Percentiles rank a stretch among this genome's conserved stretches.
Evolutionary conservation across 2,329 filamentous ascomycete species (phyloP).

Genomic region (Fusarium temperatum): DNA sequence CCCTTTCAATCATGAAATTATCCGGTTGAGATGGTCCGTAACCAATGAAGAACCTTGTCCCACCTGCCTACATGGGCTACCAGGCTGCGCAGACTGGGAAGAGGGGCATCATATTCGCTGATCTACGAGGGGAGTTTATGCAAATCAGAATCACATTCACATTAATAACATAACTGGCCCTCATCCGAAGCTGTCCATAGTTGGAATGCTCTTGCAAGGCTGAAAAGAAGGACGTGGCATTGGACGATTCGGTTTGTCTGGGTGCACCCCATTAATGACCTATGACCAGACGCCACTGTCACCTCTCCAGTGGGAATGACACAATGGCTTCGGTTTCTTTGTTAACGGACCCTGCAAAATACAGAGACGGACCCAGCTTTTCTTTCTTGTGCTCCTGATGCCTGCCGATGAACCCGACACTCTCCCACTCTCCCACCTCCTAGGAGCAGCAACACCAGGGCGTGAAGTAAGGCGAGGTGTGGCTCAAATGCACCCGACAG

Average conservation of each 20-base stretch:
- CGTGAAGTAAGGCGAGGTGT: constrained; percentile 30
- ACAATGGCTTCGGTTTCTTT: constrained; percentile 35
- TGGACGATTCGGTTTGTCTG: constrained; percentile 32
- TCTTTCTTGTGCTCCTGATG: constrained; percentile 24
- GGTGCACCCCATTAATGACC: constrained; percentile 28
- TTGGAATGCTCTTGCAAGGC: constrained; percentile 36
- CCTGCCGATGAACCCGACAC: constrained; percentile 28
- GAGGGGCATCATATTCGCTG: constrained; percentile 7
- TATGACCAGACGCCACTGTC: constrained; percentile 40
- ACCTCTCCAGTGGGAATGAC: constrained; percentile 33
- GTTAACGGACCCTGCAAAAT: constrained; percentile 18
- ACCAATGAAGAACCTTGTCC: constrained; percentile 13
- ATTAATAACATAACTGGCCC: constrained; percentile 11
- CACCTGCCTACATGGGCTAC: not conserved
- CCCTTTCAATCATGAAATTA: constrained; percentile 18
- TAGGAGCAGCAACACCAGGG: constrained; percentile 12
- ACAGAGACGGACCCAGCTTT: constrained; percentile 24
- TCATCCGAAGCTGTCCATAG: constrained; percentile 13
- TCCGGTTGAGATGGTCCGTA: constrained; percentile 1
- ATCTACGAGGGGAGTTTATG: constrained; percentile 12
- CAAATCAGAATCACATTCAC: constrained; percentile 25
- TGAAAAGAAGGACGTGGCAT: constrained; percentile 37
- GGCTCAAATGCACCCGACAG: constrained; percentile 26
- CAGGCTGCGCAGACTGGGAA: not conserved
- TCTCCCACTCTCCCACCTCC: constrained; percentile 7